Conservation (phyloP, 1,139 yeast genomes). For the Insectozyma bohioensis region DNA sequence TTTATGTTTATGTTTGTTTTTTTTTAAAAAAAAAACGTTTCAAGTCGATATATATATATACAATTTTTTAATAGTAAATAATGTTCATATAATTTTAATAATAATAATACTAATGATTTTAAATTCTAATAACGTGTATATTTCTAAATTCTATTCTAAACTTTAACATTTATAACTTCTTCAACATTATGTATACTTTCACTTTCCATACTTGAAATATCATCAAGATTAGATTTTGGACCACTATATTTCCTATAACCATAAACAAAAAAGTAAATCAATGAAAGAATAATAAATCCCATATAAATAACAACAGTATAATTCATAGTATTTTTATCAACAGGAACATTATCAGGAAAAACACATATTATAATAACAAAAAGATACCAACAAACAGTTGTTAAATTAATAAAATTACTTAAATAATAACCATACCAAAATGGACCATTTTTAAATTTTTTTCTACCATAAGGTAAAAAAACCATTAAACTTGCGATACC, state of each 20-base stretch:
- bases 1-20: constrained; percentile 4
- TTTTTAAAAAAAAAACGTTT: too few relatives aligned
- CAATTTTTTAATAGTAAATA: too few relatives aligned
- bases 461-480: constrained; percentile 1
- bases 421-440: neutral
- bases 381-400: neutral
- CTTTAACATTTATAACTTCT: constrained; percentile 7
- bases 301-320: neutral
- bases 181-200: constrained; percentile 9
- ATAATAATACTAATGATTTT: too few relatives aligned
- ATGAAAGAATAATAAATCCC: neutral
- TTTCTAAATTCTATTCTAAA: too few relatives aligned
- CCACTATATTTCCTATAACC: neutral
- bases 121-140: too few relatives aligned
- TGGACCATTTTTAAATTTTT: neutral
- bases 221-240: constrained; percentile 19
- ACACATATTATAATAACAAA: neutral
- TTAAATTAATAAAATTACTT: neutral
- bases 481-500: constrained; percentile 27
- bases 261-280: neutral
- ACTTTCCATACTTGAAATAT: too few relatives aligned
- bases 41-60: too few relatives aligned
- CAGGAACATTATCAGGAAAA: constrained; percentile 1
- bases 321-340: neutral
- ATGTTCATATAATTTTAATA: too few relatives aligned